Evolutionary conservation across 768 basidiomycete genomes (phyloP).

Genomic region (Tylopilus subfusipes): DNA sequence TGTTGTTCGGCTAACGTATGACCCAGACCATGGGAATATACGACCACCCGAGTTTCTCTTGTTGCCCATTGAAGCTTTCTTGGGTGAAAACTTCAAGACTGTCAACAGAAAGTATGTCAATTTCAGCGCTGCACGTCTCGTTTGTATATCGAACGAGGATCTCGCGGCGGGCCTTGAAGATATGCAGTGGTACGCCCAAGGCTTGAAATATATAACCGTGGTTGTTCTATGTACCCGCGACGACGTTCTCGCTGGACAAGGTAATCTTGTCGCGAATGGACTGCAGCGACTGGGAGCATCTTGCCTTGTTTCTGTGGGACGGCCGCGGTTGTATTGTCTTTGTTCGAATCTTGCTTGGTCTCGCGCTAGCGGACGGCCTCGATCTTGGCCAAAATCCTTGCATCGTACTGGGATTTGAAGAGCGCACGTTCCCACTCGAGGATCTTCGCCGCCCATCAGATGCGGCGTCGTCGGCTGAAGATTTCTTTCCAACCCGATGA

Average conservation of each 20-base stretch:
- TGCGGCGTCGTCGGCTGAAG: no score
- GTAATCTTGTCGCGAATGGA: slow-evolving; percentile 1
- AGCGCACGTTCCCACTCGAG: neutral
- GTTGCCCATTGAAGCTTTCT: slow-evolving; percentile 14
- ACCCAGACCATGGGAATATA: neutral
- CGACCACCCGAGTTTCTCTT: slow-evolving; percentile 11
- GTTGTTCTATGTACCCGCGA: slow-evolving; percentile 4
- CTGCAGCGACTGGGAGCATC: neutral
- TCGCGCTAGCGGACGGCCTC: neutral
- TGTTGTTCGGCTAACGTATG: neutral
- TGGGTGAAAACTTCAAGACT: neutral
- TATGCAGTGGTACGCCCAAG: neutral
- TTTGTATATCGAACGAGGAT: neutral
- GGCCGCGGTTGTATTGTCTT: neutral
- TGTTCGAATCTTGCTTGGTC: neutral
- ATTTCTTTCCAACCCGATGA: neutral
- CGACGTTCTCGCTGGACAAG: neutral
- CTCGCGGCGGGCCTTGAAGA: neutral
- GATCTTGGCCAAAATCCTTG: neutral
- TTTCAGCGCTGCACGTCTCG: neutral
- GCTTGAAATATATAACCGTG: slow-evolving; percentile 8
- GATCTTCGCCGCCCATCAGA: neutral
- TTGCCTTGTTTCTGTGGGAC: neutral
- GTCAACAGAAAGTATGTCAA: neutral
- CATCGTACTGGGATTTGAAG: neutral